These are phyloP conservation scores for Myxozyma lipomycoides DNA, from an alignment of 805 yeast species.

Conservation along the genomic window DNA sequence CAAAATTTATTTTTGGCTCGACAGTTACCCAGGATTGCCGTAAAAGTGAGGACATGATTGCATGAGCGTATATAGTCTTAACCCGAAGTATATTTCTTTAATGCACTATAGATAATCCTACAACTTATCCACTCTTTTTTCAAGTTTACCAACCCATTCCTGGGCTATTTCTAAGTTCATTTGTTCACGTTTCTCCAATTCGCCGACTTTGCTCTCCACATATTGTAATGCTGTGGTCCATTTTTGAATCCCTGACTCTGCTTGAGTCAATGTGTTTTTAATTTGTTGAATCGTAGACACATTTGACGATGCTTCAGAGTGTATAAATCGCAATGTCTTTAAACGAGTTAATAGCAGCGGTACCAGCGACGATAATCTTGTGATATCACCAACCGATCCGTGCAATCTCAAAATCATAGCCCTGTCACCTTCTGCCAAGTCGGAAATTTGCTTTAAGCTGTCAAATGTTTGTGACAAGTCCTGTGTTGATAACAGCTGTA, in stretches of 20 bases:
- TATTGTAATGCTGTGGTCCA: conserved; percentile 16
- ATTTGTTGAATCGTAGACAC: conserved; percentile 11
- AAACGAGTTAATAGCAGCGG: conserved; percentile 20
- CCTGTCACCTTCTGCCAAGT: conserved; percentile 3
- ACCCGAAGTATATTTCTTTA: too few species aligned
- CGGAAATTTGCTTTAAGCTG: too few species aligned
- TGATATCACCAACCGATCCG: conserved; percentile 10
- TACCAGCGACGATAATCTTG: conserved; percentile 7
- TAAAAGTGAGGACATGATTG: too few species aligned
- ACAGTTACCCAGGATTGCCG: too few species aligned
- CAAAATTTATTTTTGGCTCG: too few species aligned
- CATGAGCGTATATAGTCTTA: too few species aligned
- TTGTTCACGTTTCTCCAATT: conserved; percentile 20
- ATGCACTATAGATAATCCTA: too few species aligned
- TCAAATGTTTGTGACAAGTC: too few species aligned
- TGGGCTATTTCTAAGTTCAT: conserved; percentile 11
- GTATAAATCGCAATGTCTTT: conserved; percentile 13
- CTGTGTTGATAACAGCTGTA: too few species aligned
- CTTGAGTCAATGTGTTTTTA: not conserved
- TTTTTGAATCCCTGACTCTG: conserved; percentile 3
- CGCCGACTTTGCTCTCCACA: conserved; percentile 11
- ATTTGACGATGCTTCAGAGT: conserved; percentile 18
- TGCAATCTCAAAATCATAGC: conserved; percentile 7
- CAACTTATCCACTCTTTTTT: conserved; percentile 4
- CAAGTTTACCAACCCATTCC: conserved; percentile 15